These are phyloP conservation scores for Panaeolus papilionaceus DNA, from an alignment of 768 basidiomycete genomes.

Conservation along the genomic window DNA sequence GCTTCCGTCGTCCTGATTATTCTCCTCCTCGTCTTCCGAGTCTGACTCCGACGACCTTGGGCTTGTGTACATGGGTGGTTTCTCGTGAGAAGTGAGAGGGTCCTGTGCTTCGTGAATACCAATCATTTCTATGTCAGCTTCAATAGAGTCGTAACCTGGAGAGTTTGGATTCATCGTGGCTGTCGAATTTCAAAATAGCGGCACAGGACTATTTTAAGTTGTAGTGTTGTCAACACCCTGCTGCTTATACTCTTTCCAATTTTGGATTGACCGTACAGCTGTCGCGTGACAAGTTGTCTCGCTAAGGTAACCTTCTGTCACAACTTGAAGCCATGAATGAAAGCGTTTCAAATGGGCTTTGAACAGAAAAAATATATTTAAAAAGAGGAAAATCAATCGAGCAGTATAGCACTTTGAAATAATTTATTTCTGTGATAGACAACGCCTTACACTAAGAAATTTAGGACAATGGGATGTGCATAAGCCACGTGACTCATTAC, in stretches of 20 bases:
- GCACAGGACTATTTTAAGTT: conserved; percentile 10
- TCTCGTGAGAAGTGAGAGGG: conserved; percentile 23
- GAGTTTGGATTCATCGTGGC: conserved; percentile 38
- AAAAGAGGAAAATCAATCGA: background rate
- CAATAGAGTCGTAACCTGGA: conserved; percentile 35
- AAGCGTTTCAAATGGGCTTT: background rate
- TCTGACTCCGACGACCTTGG: conserved; percentile 20
- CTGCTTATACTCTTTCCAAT: background rate
- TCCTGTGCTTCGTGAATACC: conserved; percentile 33
- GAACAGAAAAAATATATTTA: background rate
- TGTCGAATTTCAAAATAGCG: conserved; percentile 13
- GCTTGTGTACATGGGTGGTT: conserved; percentile 16
- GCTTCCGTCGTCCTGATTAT: conserved; percentile 44
- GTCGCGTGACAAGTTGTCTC: conserved; percentile 3
- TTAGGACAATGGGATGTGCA: background rate
- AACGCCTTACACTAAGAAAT: background rate
- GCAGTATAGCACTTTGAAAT: background rate
- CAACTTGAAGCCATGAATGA: background rate
- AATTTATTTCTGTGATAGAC: background rate
- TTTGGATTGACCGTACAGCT: background rate
- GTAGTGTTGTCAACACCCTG: conserved; percentile 1
- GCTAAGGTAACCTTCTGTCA: background rate
- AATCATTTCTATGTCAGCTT: conserved; percentile 44
- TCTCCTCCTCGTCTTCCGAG: conserved; percentile 44
- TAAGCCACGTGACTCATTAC: conserved; percentile 9